These are phyloP conservation scores for Thuja plicata DNA, from an alignment of 83 land plant genomes.

Conservation along the genomic window DNA sequence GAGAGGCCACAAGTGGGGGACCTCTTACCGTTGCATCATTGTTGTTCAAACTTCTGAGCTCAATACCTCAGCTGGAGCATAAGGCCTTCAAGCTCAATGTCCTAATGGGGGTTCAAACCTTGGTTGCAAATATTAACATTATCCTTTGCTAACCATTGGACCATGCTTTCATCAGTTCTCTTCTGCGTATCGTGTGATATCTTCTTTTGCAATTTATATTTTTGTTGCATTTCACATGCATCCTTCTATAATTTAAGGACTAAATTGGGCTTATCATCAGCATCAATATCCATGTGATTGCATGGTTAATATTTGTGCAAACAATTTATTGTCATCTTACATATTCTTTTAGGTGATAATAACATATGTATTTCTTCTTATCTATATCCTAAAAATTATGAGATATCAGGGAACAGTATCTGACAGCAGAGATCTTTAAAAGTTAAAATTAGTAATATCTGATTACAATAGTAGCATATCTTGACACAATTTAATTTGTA, in stretches of 20 bases:
- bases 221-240: not conserved
- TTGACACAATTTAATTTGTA: not conserved
- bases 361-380: not conserved
- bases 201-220: not conserved
- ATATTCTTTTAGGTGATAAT: not conserved
- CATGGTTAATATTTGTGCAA: not conserved
- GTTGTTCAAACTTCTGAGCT: no score
- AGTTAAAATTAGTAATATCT: not conserved
- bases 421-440: not conserved
- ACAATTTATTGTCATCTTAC: not conserved
- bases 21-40: no score
- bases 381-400: not conserved
- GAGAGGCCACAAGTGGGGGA: no score
- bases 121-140: no score
- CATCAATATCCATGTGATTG: not conserved
- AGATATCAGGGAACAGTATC: not conserved
- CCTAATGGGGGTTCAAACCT: no score
- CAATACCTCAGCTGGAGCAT: no score
- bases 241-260: not conserved
- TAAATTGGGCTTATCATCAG: not conserved
- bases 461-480: not conserved
- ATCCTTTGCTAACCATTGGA: no score
- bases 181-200: not conserved
- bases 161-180: not conserved
- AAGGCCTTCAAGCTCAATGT: no score